Conservation (phyloP, 1,139 yeast genomes). For the Kurtzmaniella quercitrusa region DNA sequence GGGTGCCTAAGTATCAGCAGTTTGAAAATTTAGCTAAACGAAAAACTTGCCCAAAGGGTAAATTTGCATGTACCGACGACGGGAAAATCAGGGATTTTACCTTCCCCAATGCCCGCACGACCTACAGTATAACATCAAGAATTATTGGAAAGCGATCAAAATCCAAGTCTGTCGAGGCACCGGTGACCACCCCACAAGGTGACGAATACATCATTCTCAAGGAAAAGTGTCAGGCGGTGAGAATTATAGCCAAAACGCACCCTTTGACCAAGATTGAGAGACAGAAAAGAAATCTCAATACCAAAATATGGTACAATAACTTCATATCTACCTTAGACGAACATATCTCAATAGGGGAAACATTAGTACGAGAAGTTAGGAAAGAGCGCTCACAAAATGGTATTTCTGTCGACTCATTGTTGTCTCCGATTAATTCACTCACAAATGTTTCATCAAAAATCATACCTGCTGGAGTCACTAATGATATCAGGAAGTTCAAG, state of each 20-base stretch:
- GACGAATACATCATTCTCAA: constrained; percentile 23
- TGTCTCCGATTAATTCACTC: background rate
- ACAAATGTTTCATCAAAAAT: constrained; percentile 4
- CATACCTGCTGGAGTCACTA: constrained; percentile 4
- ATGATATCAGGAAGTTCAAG: constrained; percentile 14
- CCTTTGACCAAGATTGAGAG: constrained; percentile 15
- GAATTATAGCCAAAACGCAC: constrained; percentile 32
- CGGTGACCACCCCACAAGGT: constrained; percentile 12
- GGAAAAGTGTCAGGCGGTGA: constrained; percentile 18
- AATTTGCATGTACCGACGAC: background rate
- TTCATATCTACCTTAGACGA: constrained; percentile 2
- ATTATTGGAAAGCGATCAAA: constrained; percentile 37
- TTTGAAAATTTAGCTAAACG: background rate
- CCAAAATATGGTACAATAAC: background rate
- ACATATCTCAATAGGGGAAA: constrained; percentile 2
- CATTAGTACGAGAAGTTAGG: background rate
- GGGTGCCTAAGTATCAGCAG: constrained; percentile 14
- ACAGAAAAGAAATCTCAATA: background rate
- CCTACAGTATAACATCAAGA: constrained; percentile 39
- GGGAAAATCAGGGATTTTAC: constrained; percentile 29
- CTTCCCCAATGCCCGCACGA: constrained; percentile 34
- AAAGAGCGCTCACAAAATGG: constrained; percentile 13
- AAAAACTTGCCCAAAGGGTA: background rate
- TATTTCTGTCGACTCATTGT: constrained; percentile 19
- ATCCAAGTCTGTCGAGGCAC: constrained; percentile 2